Base-by-base conservation (phyloP, 2,329 filamentous ascomycete species). In the Fusarium odoratissimum region DNA sequence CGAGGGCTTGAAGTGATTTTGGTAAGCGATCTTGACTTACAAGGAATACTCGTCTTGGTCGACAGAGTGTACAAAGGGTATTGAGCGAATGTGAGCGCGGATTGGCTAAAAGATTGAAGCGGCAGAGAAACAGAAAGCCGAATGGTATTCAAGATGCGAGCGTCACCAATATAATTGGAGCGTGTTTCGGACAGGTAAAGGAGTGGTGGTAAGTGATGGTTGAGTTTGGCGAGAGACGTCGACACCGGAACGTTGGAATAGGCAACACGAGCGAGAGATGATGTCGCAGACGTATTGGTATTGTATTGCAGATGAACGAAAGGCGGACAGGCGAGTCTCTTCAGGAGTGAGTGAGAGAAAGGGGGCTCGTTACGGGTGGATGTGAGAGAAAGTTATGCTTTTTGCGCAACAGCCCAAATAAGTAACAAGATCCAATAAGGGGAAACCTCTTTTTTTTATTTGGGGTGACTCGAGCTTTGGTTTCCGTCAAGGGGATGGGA, bases 1-100 rank as follows among this genome's bases (percentile, higher is more conserved):
- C 60, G 44, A 71, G 35, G 45, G 55, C 35, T 54, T 42, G 38
- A 25, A 25, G 23, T 25, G 23, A 25, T 25, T 25, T 25, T 25
- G 23, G 23, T 25, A 79, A 80, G 79, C 75, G 78, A 79, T 60
- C 63, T 70, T 80, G 77, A 82, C 81, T 82, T 78, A 82, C 80
- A 76, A 71, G 49, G 51, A 77, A 73, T 65, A 73, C 65, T 71
- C 65, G 75, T 76, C 69, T 73, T 77, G 72, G 78, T 81, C 73
- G 71, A 80, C 77, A 51, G 60, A 63, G 74, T 57, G 67, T 59
- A 67, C 54, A 73, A 28, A 62, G 60, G 45, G 60, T 60, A 62
- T 56, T 69, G 60, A 72, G 70, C 59, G 56, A 61, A 59, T 60
- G 69, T 71, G 66, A 61, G 73, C 64, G 70, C 72, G 70, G 76